phyloP scores from a whole-genome alignment of 192 early-diverging fungal genomes.

The Coemansia sp. region DNA sequence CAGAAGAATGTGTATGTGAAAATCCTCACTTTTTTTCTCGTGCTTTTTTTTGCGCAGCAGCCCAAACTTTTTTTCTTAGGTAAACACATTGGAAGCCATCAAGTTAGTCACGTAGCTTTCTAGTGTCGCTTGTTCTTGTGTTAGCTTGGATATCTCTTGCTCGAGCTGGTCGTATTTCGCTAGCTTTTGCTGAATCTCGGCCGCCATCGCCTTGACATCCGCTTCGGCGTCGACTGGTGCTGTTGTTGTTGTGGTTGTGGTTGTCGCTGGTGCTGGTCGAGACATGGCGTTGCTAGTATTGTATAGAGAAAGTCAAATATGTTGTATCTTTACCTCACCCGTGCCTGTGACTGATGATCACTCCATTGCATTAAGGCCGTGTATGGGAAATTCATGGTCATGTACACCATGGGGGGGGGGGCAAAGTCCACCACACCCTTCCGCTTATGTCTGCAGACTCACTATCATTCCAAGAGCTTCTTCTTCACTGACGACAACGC shows the following conservation, averaged over 20 bases:
- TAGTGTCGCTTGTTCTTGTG: slow-evolving; percentile 40
- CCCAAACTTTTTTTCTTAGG: slow-evolving; percentile 9
- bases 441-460: too few relatives aligned
- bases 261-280: not conserved
- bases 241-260: not conserved
- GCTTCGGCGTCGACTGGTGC: not conserved
- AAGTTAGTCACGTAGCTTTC: slow-evolving; percentile 55
- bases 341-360: not conserved
- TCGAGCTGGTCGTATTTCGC: slow-evolving; percentile 37
- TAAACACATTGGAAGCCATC: slow-evolving; percentile 54
- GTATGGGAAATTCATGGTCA: not conserved
- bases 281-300: slow-evolving; percentile 3
- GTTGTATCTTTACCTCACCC: not conserved
- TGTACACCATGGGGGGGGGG: too few relatives aligned
- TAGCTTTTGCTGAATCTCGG: slow-evolving; percentile 26
- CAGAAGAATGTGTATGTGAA: not conserved
- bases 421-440: too few relatives aligned
- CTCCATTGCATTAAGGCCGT: not conserved
- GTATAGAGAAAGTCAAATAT: not conserved
- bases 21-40: not conserved
- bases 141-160: slow-evolving; percentile 24
- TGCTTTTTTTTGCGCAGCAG: slow-evolving; percentile 17
- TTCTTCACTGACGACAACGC: not conserved
- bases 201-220: slow-evolving; percentile 16
- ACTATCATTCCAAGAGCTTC: not conserved